phyloP scores from a whole-genome alignment of 352 stramenopile species.

The Blastocystis sp. region DNA sequence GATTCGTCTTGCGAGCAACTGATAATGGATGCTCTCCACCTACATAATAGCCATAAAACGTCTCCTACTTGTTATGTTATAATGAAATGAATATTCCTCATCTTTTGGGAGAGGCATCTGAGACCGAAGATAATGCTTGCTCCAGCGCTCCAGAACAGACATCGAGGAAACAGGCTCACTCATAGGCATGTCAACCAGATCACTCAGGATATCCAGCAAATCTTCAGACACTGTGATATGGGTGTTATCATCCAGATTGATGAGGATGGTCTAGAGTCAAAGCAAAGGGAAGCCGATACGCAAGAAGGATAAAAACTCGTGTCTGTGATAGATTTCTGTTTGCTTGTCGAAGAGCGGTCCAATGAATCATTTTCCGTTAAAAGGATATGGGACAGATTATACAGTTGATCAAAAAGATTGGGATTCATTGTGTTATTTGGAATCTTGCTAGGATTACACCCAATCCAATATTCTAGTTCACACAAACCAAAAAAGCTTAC shows the following conservation, averaged over 20 bases:
- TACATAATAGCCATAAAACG: background rate
- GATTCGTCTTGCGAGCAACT: background rate
- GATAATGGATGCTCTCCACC: background rate
- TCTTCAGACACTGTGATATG: slow-evolving; percentile 9
- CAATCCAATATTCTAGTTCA: background rate
- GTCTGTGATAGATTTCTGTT: background rate
- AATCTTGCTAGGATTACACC: background rate
- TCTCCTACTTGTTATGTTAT: background rate
- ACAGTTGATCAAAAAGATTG: slow-evolving; percentile 49
- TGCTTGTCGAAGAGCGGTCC: background rate
- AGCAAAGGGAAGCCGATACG: background rate
- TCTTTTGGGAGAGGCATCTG: slow-evolving; percentile 5
- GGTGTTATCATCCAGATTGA: slow-evolving; percentile 19
- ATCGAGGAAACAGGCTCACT: background rate
- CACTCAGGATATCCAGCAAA: background rate
- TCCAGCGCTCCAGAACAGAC: background rate
- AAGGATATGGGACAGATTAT: slow-evolving; percentile 2
- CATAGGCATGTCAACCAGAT: background rate
- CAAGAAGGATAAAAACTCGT: background rate
- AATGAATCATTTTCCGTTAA: background rate
- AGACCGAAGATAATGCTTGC: slow-evolving; percentile 7
- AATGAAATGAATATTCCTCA: background rate
- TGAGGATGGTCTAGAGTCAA: slow-evolving; percentile 22
- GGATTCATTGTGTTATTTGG: background rate
- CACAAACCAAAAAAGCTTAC: background rate